Conservation (phyloP, 106 monocot genomes). For the Dioscorea dumetorum region DNA sequence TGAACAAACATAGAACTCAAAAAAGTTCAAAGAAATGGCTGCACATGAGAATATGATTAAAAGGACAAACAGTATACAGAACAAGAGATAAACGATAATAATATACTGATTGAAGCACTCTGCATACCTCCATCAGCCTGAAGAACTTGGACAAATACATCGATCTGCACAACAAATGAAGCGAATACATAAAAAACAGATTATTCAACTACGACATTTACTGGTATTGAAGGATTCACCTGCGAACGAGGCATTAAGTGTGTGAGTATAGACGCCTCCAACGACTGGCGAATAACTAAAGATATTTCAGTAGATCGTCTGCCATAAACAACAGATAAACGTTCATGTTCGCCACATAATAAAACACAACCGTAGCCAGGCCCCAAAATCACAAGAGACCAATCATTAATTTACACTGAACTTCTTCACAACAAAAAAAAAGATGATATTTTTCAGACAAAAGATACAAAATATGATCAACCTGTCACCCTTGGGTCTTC, state of each 20-base stretch:
- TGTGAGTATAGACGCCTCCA: conserved; percentile 71
- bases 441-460: background rate
- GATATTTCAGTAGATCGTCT: conserved; percentile 89
- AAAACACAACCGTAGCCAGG: background rate
- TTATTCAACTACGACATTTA: background rate
- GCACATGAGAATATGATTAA: no score
- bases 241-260: conserved; percentile 80
- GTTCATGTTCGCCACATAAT: no score
- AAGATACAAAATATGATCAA: conserved; percentile 6
- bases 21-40: no score
- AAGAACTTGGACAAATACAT: conserved; percentile 92
- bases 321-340: background rate
- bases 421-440: background rate
- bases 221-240: conserved; percentile 16
- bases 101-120: background rate
- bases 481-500: conserved; percentile 96
- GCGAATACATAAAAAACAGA: background rate
- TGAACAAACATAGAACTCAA: no score
- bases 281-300: conserved; percentile 72
- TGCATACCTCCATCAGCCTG: conserved; percentile 91
- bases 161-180: conserved; percentile 52
- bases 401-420: background rate
- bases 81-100: no score
- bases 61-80: no score
- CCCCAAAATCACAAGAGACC: background rate